These are phyloP conservation scores for Thielaviopsis cerberus DNA, from an alignment of 2,329 filamentous ascomycete genomes.

Conservation along the genomic window DNA sequence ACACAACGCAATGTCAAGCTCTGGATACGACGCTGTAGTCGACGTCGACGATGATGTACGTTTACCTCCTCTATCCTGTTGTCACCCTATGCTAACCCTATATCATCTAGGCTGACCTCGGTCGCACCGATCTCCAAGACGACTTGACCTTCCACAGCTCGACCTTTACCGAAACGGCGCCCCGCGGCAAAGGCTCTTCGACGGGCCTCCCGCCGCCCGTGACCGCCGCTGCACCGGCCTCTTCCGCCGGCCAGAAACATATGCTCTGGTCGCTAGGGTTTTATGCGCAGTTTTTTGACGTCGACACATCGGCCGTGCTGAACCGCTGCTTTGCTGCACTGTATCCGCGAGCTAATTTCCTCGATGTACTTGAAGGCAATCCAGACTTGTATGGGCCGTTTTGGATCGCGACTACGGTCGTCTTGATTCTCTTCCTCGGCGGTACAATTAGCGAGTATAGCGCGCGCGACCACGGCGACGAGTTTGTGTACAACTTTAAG, in stretches of 20 bases:
- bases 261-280: conserved; percentile 85
- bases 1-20: conserved; percentile 45
- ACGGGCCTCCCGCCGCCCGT: conserved; percentile 37
- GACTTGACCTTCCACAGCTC: conserved; percentile 98
- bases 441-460: conserved; percentile 90
- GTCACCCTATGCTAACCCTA: conserved; percentile 14
- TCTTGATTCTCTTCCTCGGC: conserved; percentile 85
- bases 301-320: conserved; percentile 80
- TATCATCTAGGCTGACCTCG: conserved; percentile 62
- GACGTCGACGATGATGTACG: conserved; percentile 90
- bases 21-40: conserved; percentile 93
- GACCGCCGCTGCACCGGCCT: conserved; percentile 35
- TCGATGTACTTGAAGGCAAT: conserved; percentile 92
- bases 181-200: conserved; percentile 28
- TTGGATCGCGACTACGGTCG: conserved; percentile 96
- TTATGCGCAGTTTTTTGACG: conserved; percentile 97
- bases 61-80: not conserved
- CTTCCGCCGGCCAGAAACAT: conserved; percentile 43
- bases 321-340: conserved; percentile 75
- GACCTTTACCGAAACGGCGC: conserved; percentile 48
- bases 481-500: conserved; percentile 82
- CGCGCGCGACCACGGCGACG: conserved; percentile 43
- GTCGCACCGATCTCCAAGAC: conserved; percentile 93
- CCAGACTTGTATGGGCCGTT: conserved; percentile 92
- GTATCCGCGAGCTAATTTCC: conserved; percentile 81